Conservation (phyloP, 177 flowering plant genomes). For the Telopea speciosissima region DNA sequence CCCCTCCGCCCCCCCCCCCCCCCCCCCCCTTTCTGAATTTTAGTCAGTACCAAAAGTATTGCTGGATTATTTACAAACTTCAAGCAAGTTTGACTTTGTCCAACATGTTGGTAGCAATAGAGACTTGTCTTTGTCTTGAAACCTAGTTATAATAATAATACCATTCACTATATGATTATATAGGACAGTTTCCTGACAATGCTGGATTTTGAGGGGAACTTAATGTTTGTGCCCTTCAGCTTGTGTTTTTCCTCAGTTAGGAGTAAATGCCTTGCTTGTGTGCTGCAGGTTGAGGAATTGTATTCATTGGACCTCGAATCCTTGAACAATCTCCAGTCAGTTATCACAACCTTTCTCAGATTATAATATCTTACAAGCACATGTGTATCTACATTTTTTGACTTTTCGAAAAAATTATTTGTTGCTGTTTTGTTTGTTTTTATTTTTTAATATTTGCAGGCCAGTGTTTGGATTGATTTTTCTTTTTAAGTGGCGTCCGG, state of each 20-base stretch:
- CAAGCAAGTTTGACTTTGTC: no score
- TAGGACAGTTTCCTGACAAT: no score
- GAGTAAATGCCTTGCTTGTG: slow-evolving; percentile 5
- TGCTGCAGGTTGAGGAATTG: slow-evolving; percentile 86
- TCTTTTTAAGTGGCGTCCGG: slow-evolving; percentile 98
- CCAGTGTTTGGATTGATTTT: slow-evolving; percentile 96
- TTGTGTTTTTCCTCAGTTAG: background rate
- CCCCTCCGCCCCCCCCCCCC: no score
- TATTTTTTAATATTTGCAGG: slow-evolving; percentile 31
- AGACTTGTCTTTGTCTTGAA: no score
- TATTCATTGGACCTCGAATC: slow-evolving; percentile 90
- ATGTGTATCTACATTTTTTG: no score
- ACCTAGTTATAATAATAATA: no score
- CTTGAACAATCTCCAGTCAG: slow-evolving; percentile 70
- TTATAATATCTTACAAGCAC: background rate
- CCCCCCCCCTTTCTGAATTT: no score
- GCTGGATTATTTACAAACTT: no score
- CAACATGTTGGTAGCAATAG: no score
- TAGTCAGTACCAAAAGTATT: no score
- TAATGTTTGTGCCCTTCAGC: background rate
- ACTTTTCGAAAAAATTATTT: background rate
- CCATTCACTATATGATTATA: no score
- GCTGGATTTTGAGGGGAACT: no score
- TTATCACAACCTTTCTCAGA: background rate
- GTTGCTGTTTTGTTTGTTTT: background rate